Evolutionary conservation across 108 stramenopile genomes (phyloP), one percentile per base, ranked within the genome.

Genomic region (Seminavis robusta): DNA sequence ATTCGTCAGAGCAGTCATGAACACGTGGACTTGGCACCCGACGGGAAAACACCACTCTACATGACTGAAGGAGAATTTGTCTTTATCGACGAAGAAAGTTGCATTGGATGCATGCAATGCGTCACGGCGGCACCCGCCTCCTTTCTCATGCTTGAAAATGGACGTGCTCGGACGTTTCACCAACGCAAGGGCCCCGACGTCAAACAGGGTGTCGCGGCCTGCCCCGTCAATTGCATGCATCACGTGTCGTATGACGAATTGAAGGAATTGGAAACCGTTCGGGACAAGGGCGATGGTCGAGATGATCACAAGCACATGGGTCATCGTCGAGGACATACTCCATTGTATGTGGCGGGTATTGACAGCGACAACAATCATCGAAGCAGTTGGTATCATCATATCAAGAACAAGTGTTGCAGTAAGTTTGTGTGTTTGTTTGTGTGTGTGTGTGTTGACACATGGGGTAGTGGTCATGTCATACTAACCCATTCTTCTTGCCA

Each of bases 11-110:
- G 79, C 45, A 90, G 88, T 37, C 86, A 92, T 39, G 69, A 88
- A 38, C 51, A 73, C 20, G 79, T 92, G 9, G 81, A 88, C 46
- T 51, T 88, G 67, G 53, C 79, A 26, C 40, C 29, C 10, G 70
- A 84, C 46, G 15, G 69, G 60, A 63, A 75, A 51, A 88, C 80
- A 19, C 82, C 86, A 11, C 58, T 73, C 24, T 33, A 77, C 13
- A 55, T 92, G 15, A 63, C 76, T 1, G 90, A 88, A 63, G 90
- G 90, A 25, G 69, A 91, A 8, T 91, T 91, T 55, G 69, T 86
- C 4, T 88, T 88, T 61, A 92, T 92, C 47, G 90, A 92, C 50
- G 90, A 92, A 62, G 86, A 92, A 31, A 81, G 82, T 23, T 92
- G 90, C 52, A 92, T 92, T 56, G 90, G 90, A n/a, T 90, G 88